Evolutionary conservation across 805 yeast genomes (phyloP), one percentile per base, ranked within the genome.

Genomic region (Metschnikowia arizonensis): DNA sequence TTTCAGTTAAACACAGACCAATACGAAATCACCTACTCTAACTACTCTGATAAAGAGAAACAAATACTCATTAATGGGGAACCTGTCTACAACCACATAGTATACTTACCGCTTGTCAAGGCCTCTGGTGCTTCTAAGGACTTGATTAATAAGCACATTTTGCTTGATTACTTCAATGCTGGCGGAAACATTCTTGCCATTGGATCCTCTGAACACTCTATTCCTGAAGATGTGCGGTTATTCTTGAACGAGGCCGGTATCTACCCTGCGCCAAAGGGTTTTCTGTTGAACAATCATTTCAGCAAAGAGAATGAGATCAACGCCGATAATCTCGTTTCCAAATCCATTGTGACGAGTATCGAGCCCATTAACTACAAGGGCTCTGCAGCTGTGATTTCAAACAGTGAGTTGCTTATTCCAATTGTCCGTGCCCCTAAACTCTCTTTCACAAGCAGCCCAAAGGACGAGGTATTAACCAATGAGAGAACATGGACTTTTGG

Each of bases 211-310:
- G 47, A 50, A 8, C 33, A 53, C 24, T 45, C 59, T 3, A 58
- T 61, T 3, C 74, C 74, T 5, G 74, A 69, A 14, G 64, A 60
- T 18, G 65, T 85, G 28, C 79, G 88, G 49, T 68, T 76, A 2
- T 83, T 85, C 56, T 75, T 88, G 52, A 79, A 81, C 57, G 88
- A 90, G 61, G 66, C 90, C 52, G 99, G 97, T 26, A 82, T 93
- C 42, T 78, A 73, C 57, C 86, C 97, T 47, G 77, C 93, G 40
- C 95, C 96, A 47, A 85, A 80, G 59, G 83, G 80, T 41, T 81
- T 78, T 61, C 63, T 69, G 44, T 67, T 84, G 35, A 62, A 74
- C 6, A 96, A 89, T 63, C 83, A 85, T 62, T 88, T 88, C 66
- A 60, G 63, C 47, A 54, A 57, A 23, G 63, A 55, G 44, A 49